Evolutionary conservation across 2,329 filamentous ascomycete genomes (phyloP).

Genomic region (Aspergillus sp.): DNA sequence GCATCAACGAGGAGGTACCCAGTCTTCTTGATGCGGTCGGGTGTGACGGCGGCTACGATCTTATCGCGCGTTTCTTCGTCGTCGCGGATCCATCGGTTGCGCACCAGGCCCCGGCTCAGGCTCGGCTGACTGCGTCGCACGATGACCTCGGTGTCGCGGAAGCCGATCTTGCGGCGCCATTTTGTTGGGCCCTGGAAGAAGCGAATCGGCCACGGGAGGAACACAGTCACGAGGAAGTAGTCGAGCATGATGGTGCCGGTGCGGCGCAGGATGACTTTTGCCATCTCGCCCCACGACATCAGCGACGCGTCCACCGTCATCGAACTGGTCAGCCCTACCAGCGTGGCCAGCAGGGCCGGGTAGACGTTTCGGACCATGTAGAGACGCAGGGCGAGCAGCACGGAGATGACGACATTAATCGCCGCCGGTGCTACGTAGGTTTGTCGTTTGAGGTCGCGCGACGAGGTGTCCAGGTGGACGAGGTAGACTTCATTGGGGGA

Average conservation of each 20-base stretch:
- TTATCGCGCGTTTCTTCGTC: constrained; percentile 53
- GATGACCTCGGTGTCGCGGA: constrained; percentile 75
- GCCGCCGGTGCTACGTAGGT: constrained; percentile 76
- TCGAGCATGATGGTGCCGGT: constrained; percentile 69
- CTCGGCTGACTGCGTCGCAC: constrained; percentile 68
- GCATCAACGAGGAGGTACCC: constrained; percentile 82
- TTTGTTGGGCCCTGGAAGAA: constrained; percentile 66
- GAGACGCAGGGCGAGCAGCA: constrained; percentile 65
- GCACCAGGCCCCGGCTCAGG: constrained; percentile 63
- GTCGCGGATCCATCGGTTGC: constrained; percentile 46
- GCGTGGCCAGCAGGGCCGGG: constrained; percentile 60
- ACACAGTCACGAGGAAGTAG: constrained; percentile 64
- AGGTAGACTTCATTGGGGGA: constrained; percentile 73
- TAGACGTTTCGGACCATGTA: constrained; percentile 72
- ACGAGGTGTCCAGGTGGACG: constrained; percentile 73
- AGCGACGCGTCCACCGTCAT: constrained; percentile 61
- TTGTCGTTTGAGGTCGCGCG: constrained; percentile 69
- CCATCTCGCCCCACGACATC: constrained; percentile 57
- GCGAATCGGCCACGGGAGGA: constrained; percentile 71
- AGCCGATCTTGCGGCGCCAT: constrained; percentile 75
- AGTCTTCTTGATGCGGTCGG: constrained; percentile 71
- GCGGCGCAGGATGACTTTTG: constrained; percentile 58
- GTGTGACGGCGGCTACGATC: constrained; percentile 67
- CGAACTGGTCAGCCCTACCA: constrained; percentile 64
- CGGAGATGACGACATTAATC: constrained; percentile 68